A percentile compares a stretch with the other conserved stretches of the same genome.
Evolutionary conservation across 1,284 basidiomycete species (phyloP).

Genomic region (Prillingera fragicola): DNA sequence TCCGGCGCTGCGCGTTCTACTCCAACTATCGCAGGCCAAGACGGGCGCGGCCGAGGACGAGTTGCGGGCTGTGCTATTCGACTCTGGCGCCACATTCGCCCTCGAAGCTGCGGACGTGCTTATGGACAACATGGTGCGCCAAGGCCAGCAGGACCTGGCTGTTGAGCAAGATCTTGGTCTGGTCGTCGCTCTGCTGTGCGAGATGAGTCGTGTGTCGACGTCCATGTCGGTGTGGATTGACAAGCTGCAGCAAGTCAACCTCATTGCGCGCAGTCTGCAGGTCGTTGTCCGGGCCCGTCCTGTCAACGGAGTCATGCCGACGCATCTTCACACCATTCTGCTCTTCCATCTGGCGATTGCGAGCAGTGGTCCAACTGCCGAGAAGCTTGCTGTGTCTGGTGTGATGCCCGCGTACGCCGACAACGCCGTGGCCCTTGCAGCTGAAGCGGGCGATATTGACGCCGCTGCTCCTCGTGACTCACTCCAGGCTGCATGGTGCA

Average conservation of each 20-base stretch:
- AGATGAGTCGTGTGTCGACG: conserved; percentile 23
- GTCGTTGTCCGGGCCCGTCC: conserved; percentile 58
- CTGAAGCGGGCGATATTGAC: conserved; percentile 69
- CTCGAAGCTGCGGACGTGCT: conserved; percentile 38
- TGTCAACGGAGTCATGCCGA: conserved; percentile 37
- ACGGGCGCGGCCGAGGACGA: conserved; percentile 9
- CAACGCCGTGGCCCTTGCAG: conserved; percentile 67
- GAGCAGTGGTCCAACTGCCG: conserved; percentile 66
- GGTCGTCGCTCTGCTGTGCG: conserved; percentile 35
- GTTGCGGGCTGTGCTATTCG: conserved; percentile 25
- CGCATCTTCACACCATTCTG: conserved; percentile 69
- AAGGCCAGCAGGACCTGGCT: not conserved
- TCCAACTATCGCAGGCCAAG: conserved; percentile 54
- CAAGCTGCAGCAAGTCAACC: conserved; percentile 71
- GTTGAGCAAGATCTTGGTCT: conserved; percentile 30
- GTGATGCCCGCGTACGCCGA: conserved; percentile 74
- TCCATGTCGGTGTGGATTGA: conserved; percentile 60
- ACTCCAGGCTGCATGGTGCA: conserved; percentile 76
- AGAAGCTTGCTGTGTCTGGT: conserved; percentile 77
- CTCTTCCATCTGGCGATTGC: conserved; percentile 83
- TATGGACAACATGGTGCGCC: conserved; percentile 28
- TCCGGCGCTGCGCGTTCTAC: conserved; percentile 70
- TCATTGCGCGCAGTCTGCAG: conserved; percentile 70
- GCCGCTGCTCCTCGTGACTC: conserved; percentile 64
- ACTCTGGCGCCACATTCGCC: conserved; percentile 29